These are phyloP conservation scores for Fraxinus greggii DNA, from an alignment of 305 asterid genomes.

Conservation along the genomic window DNA sequence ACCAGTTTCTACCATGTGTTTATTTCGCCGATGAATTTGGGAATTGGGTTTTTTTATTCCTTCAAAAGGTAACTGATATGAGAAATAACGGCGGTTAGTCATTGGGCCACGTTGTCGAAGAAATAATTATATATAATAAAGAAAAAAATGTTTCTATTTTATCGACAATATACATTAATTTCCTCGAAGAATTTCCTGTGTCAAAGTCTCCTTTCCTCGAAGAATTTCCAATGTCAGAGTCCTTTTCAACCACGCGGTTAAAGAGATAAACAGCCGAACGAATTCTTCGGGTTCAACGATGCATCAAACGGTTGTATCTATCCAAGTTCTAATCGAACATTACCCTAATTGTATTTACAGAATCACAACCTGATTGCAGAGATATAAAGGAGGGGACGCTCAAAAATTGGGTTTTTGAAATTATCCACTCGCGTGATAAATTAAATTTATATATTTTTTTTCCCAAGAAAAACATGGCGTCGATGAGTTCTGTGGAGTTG, in stretches of 20 bases:
- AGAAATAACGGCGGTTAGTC: too few species aligned
- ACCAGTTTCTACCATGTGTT: too few species aligned
- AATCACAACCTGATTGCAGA: background rate
- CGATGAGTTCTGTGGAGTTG: conserved; percentile 37
- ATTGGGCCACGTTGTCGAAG: too few species aligned
- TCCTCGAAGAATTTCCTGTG: too few species aligned
- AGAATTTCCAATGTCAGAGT: background rate
- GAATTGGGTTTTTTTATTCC: too few species aligned
- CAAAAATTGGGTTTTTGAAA: background rate
- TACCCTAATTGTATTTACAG: background rate
- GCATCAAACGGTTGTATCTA: background rate
- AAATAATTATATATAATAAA: too few species aligned
- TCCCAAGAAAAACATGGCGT: conserved; percentile 20
- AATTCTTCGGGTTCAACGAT: background rate
- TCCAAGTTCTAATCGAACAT: background rate
- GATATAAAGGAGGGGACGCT: background rate
- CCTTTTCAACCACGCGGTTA: background rate
- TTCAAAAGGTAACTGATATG: too few species aligned
- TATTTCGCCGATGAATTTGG: too few species aligned
- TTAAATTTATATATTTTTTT: background rate
- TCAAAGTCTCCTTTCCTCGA: background rate
- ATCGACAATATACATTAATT: too few species aligned
- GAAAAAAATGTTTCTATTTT: too few species aligned
- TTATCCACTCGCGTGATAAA: background rate
- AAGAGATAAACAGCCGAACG: background rate